Percentiles rank a stretch among this genome's conserved stretches.
Evolutionary conservation across 192 early-diverging fungal species (phyloP).

Genomic region (Backusella tarrabulga): DNA sequence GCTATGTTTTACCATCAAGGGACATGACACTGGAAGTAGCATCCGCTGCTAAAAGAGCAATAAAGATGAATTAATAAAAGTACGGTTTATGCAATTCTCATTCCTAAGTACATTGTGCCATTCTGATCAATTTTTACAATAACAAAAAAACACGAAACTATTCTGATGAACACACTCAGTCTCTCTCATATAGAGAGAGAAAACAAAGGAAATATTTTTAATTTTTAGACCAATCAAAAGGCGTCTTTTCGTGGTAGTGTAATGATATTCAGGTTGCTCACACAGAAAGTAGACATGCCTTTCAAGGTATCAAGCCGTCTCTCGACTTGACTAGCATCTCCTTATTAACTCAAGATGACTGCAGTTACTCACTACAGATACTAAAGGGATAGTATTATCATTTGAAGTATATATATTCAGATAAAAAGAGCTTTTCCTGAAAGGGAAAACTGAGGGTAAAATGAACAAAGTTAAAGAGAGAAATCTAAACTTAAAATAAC

Average conservation of each 20-base stretch:
- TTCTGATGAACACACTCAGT: not conserved
- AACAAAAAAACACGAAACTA: not conserved
- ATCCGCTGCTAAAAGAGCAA: not conserved
- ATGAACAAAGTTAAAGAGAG: too few species aligned
- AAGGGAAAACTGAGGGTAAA: too few species aligned
- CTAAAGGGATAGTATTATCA: too few species aligned
- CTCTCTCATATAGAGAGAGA: not conserved
- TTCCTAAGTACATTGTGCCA: not conserved
- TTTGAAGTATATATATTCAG: not conserved
- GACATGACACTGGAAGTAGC: not conserved
- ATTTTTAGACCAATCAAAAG: not conserved
- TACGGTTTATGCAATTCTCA: not conserved
- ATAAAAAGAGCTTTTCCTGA: too few species aligned
- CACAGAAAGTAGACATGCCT: too few species aligned
- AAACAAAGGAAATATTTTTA: constrained; percentile 1
- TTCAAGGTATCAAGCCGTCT: too few species aligned
- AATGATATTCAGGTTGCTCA: not conserved
- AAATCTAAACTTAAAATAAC: too few species aligned
- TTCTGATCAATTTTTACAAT: not conserved
- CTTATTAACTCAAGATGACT: too few species aligned
- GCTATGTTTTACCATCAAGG: not conserved
- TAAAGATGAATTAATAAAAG: not conserved
- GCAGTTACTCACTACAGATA: too few species aligned
- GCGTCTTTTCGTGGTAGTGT: not conserved
- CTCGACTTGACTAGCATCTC: too few species aligned